Percentiles rank a stretch among this genome's conserved stretches.
These are phyloP conservation scores for Grosmannia clavigera DNA, from an alignment of 2,329 filamentous ascomycete genomes.

Conservation along the genomic window DNA sequence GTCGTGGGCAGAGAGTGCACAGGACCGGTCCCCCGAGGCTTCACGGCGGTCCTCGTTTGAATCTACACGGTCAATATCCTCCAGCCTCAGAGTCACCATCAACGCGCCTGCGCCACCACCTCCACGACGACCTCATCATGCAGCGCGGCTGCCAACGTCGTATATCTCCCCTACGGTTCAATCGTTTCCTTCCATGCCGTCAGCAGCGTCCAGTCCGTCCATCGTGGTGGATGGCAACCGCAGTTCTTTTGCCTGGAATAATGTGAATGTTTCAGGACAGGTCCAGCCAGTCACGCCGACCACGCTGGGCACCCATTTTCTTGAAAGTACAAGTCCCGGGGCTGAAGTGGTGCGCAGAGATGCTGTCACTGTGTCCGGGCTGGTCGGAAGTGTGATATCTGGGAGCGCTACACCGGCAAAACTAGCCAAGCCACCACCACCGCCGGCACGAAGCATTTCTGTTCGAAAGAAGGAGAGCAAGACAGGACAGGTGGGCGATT, in stretches of 20 bases:
- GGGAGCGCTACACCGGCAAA: constrained; percentile 10
- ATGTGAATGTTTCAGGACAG: neutral
- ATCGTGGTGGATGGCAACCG: neutral
- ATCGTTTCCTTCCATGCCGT: constrained; percentile 2
- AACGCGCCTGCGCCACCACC: constrained; percentile 41
- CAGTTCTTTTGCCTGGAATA: neutral
- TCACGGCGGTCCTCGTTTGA: constrained; percentile 36
- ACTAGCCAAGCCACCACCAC: constrained; percentile 21
- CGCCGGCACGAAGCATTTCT: constrained; percentile 20
- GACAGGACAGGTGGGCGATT: constrained; percentile 15
- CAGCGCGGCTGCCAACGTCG: constrained; percentile 18
- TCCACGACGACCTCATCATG: constrained; percentile 34
- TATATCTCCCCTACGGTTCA: constrained; percentile 10
- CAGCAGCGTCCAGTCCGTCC: neutral
- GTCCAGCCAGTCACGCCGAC: neutral
- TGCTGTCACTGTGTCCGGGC: no score
- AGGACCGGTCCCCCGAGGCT: constrained; percentile 14
- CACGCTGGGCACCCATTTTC: neutral
- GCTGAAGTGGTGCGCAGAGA: neutral
- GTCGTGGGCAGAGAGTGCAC: constrained; percentile 14
- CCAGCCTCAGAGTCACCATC: constrained; percentile 27
- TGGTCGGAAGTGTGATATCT: neutral
- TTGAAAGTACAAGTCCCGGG: neutral
- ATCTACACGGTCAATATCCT: constrained; percentile 33
- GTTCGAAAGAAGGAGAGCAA: constrained; percentile 14